Evolutionary conservation across 805 yeast genomes (phyloP).

Genomic region (Spathaspora arborariae): DNA sequence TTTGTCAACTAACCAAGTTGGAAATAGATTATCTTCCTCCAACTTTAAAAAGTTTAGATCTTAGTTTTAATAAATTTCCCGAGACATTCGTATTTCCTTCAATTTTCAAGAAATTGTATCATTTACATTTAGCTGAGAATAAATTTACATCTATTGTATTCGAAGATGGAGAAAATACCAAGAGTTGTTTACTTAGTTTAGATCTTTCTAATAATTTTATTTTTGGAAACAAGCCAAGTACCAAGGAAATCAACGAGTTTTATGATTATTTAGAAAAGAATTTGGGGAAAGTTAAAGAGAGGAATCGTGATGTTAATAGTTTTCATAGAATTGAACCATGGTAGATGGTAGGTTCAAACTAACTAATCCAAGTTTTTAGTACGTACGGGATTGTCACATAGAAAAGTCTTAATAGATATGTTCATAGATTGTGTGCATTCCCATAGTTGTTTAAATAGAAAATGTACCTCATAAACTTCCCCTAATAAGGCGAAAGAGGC

Average conservation of each 20-base stretch:
- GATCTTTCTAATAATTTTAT: constrained; percentile 17
- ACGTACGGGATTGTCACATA: too few species aligned
- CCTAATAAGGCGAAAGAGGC: too few species aligned
- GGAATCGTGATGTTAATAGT: too few species aligned
- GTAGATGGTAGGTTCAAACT: too few species aligned
- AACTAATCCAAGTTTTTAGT: too few species aligned
- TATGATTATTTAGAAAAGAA: constrained; percentile 19
- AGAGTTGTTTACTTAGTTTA: constrained; percentile 13
- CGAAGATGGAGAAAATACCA: neutral
- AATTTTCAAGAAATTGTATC: constrained; percentile 3
- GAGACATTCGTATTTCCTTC: constrained; percentile 7
- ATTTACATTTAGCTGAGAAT: constrained; percentile 17
- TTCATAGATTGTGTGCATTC: too few species aligned
- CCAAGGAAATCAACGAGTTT: constrained; percentile 13
- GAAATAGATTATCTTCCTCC: constrained; percentile 10
- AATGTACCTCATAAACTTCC: too few species aligned
- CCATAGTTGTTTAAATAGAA: too few species aligned
- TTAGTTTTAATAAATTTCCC: constrained; percentile 8
- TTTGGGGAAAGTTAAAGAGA: constrained; percentile 17
- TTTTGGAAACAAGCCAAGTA: constrained; percentile 12
- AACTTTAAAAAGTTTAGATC: constrained; percentile 8
- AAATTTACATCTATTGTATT: constrained; percentile 14
- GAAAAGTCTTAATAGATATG: too few species aligned
- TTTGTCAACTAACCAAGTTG: neutral
- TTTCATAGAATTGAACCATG: too few species aligned